A percentile compares a stretch with the other conserved stretches of the same genome.
phyloP scores from a whole-genome alignment of 345 rosid genomes.

The Brassica napus region Da-Ae NC_063436.1:9612001-9612500 shows the following conservation, averaged over 20 bases:
- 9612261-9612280: slow-evolving; percentile 1
- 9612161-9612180: background rate
- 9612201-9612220: background rate
- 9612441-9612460: too few species aligned
- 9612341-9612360: background rate
- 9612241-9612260: background rate
- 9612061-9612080: slow-evolving; percentile 17
- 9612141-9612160: slow-evolving; percentile 1
- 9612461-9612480: too few species aligned
- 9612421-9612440: too few species aligned
- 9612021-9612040: slow-evolving; percentile 35
- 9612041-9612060: slow-evolving; percentile 16
- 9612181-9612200: background rate
- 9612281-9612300: background rate
- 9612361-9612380: too few species aligned
- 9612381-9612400: too few species aligned
- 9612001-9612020: slow-evolving; percentile 50
- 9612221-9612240: background rate
- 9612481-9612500: too few species aligned
- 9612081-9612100: slow-evolving; percentile 16
- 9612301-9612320: slow-evolving; percentile 2
- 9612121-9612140: background rate
- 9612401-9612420: too few species aligned
- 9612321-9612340: background rate
- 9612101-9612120: background rate